Conservation (phyloP, 768 basidiomycete species). For the Tulasnella sp. region DNA sequence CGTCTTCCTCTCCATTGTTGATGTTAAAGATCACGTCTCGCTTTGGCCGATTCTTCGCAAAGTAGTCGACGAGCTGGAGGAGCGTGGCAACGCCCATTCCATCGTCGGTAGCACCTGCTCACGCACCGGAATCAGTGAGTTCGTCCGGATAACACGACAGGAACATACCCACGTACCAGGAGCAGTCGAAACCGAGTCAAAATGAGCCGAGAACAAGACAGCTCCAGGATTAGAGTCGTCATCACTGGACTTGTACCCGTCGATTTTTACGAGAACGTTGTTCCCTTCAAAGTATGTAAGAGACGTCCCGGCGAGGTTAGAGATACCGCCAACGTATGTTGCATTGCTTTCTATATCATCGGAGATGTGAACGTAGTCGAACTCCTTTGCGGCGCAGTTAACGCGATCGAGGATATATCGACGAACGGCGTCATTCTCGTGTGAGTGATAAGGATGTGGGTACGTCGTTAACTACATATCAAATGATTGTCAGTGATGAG, state of each 20-base stretch:
- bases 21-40: slow-evolving; percentile 70
- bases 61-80: slow-evolving; percentile 51
- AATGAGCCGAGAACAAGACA: slow-evolving; percentile 71
- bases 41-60: slow-evolving; percentile 36
- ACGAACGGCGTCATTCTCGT: slow-evolving; percentile 60
- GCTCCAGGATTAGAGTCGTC: slow-evolving; percentile 31
- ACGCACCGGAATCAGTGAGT: not conserved
- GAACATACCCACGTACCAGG: slow-evolving; percentile 26
- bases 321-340: slow-evolving; percentile 50
- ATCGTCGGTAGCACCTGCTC: slow-evolving; percentile 62
- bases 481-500: slow-evolving; percentile 1
- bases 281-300: slow-evolving; percentile 20
- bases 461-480: slow-evolving; percentile 44
- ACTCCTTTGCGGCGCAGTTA: slow-evolving; percentile 32
- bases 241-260: slow-evolving; percentile 35
- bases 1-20: slow-evolving; percentile 80
- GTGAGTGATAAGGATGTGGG: slow-evolving; percentile 72
- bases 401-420: slow-evolving; percentile 49
- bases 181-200: slow-evolving; percentile 23
- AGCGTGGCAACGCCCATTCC: slow-evolving; percentile 62
- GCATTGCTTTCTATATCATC: slow-evolving; percentile 25
- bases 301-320: too few relatives aligned
- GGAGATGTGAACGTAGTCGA: slow-evolving; percentile 37
- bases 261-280: slow-evolving; percentile 56
- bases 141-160: not conserved